These are phyloP conservation scores for Periconia digitata DNA, from an alignment of 2,329 filamentous ascomycete genomes.

Conservation along the genomic window DNA sequence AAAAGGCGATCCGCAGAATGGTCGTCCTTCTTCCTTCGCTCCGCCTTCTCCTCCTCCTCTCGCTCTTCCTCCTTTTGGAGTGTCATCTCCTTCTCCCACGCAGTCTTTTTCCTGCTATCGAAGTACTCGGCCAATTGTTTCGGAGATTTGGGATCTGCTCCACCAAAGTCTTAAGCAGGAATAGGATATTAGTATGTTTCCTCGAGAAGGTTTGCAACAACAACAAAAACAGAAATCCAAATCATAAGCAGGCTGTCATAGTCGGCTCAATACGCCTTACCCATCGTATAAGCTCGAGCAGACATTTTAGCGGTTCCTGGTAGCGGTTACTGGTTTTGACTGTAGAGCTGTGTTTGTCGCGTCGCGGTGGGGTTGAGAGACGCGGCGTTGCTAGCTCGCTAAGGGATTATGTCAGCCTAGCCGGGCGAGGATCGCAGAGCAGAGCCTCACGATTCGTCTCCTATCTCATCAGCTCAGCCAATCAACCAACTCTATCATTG, in stretches of 20 bases:
- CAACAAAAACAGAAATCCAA: no score
- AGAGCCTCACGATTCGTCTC: not conserved
- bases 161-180: no score
- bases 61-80: not conserved
- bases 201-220: no score
- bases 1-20: not conserved
- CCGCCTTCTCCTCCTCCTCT: not conserved
- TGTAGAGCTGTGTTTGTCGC: not conserved
- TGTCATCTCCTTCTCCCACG: not conserved
- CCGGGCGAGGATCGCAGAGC: not conserved
- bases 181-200: no score
- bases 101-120: not conserved
- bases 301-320: not conserved
- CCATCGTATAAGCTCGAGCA: no score
- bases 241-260: no score
- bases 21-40: not conserved
- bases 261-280: no score
- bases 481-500: not conserved
- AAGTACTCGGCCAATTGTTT: no score
- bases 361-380: not conserved
- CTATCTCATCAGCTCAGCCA: not conserved
- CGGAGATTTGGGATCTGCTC: no score
- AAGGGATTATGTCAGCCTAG: not conserved
- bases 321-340: not conserved
- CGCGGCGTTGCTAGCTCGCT: not conserved